Evolutionary conservation across 2,329 filamentous ascomycete species (phyloP).

Genomic region (Mariannaea sp.): DNA sequence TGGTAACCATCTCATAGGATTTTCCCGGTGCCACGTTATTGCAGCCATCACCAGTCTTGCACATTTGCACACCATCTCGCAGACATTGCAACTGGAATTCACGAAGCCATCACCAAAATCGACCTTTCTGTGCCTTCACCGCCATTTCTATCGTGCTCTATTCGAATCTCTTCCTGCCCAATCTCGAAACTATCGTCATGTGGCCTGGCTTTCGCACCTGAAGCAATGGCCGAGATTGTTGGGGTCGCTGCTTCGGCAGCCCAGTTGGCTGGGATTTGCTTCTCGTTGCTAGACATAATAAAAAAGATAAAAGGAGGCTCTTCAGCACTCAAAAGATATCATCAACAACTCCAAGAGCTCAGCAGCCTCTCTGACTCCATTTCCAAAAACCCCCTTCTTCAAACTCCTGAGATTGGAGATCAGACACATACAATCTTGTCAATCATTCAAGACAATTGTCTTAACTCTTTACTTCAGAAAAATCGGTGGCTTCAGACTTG

Average conservation of each 20-base stretch:
- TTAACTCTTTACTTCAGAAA: background rate
- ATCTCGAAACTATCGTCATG: background rate
- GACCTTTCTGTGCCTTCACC: constrained; percentile 8
- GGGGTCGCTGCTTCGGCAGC: constrained; percentile 29
- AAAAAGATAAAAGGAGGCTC: constrained; percentile 34
- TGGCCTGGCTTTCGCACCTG: background rate
- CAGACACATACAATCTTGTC: constrained; percentile 25
- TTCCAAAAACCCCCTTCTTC: constrained; percentile 29
- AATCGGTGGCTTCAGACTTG: background rate
- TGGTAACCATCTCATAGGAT: constrained; percentile 3
- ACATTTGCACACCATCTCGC: constrained; percentile 16
- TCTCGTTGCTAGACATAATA: constrained; percentile 25
- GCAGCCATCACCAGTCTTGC: constrained; percentile 19
- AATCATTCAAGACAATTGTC: constrained; percentile 17
- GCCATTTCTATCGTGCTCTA: background rate
- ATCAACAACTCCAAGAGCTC: constrained; percentile 31
- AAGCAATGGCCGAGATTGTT: constrained; percentile 32
- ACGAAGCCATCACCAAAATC: background rate
- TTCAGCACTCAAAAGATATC: constrained; percentile 19
- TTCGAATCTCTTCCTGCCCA: background rate
- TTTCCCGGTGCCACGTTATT: constrained; percentile 23
- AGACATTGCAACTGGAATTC: background rate
- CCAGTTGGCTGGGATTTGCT: constrained; percentile 22
- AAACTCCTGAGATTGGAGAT: constrained; percentile 25
- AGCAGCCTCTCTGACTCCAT: constrained; percentile 25